Percentiles rank a stretch among this genome's conserved stretches.
Conservation (phyloP, 2,329 filamentous ascomycete species). For the Diaporthe capsici region DNA sequence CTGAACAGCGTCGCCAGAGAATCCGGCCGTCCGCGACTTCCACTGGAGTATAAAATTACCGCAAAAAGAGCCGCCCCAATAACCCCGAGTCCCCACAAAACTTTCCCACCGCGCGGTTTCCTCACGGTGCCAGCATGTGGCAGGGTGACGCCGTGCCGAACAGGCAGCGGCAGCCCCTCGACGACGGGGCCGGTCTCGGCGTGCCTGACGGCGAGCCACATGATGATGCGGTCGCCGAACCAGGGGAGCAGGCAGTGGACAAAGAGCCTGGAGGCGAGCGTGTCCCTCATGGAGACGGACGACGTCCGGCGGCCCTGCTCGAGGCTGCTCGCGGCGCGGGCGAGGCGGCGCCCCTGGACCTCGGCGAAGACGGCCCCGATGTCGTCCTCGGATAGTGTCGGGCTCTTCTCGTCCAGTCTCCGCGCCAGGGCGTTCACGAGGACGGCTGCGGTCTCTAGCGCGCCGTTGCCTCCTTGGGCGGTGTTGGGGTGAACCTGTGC, state of each 20-base stretch:
- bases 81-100: not conserved
- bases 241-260: not conserved
- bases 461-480: not conserved
- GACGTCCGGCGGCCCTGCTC: not conserved
- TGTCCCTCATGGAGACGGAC: not conserved
- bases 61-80: not conserved
- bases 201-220: not conserved
- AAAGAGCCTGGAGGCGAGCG: not conserved
- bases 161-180: not conserved
- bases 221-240: not conserved
- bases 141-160: not conserved
- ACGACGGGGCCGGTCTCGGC: not conserved
- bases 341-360: not conserved
- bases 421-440: not conserved
- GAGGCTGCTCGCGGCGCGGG: not conserved
- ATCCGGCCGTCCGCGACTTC: not conserved
- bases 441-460: not conserved
- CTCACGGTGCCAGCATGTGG: not conserved
- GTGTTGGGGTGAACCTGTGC: not conserved
- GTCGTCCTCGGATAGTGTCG: not conserved
- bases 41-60: not conserved
- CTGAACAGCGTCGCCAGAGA: not conserved
- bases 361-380: not conserved
- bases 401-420: not conserved
- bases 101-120: not conserved